These are phyloP conservation scores for Fusarium sp. DNA, from an alignment of 2,329 filamentous ascomycete genomes.

Conservation along the genomic window DNA sequence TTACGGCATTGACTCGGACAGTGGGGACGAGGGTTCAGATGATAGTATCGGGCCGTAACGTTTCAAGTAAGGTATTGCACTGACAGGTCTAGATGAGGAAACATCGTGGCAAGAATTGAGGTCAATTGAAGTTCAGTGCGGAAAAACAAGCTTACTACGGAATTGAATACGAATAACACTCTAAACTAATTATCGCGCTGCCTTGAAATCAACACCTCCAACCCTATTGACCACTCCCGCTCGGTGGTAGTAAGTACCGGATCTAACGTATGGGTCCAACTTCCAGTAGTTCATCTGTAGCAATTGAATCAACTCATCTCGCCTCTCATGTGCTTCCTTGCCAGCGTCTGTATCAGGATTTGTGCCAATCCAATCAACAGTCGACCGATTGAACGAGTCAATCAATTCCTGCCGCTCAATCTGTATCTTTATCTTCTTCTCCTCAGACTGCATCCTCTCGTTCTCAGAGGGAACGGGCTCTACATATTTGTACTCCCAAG, in stretches of 20 bases:
- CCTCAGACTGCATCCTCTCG: conserved; percentile 46
- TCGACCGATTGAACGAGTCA: conserved; percentile 61
- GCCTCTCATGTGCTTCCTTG: conserved; percentile 41
- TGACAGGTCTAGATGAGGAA: background rate
- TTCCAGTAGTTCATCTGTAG: conserved; percentile 74
- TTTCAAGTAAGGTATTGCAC: background rate
- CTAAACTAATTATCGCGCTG: conserved; percentile 21
- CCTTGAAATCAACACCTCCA: conserved; percentile 34
- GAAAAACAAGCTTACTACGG: background rate
- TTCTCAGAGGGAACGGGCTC: conserved; percentile 71
- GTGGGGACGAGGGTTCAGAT: background rate
- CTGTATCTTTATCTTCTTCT: conserved; percentile 58
- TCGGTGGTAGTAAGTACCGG: conserved; percentile 46
- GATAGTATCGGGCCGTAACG: background rate
- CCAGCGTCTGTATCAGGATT: background rate
- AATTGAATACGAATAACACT: background rate
- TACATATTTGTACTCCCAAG: conserved; percentile 72
- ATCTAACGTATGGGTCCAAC: conserved; percentile 73
- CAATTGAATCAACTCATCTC: conserved; percentile 59
- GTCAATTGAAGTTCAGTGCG: background rate
- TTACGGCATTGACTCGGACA: background rate
- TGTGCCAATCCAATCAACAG: conserved; percentile 20
- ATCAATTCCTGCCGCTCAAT: conserved; percentile 63
- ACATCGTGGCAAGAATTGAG: background rate
- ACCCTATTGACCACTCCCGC: conserved; percentile 22